Conservation (phyloP, 352 stramenopile species). For the Phytophthora fragariaefolia region DNA sequence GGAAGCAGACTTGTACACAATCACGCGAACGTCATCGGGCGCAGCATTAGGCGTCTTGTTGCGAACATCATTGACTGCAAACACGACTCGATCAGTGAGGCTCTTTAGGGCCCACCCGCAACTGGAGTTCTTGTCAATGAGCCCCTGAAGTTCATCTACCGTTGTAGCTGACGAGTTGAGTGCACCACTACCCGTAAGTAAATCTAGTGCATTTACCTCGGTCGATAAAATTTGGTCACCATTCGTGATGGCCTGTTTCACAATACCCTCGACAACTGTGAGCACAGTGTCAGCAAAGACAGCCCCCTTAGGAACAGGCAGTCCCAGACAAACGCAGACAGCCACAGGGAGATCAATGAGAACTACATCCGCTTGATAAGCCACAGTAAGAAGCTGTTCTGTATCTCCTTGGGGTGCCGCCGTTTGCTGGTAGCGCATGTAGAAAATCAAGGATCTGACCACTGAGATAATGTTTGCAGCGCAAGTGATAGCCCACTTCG, state of each 20-base stretch:
- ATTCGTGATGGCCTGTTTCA: conserved; percentile 24
- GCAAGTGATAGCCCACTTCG: conserved; percentile 20
- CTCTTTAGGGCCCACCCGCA: conserved; percentile 19
- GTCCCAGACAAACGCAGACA: neutral
- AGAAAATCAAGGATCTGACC: conserved; percentile 19
- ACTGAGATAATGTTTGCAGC: conserved; percentile 12
- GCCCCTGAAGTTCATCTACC: conserved; percentile 18
- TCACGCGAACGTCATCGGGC: conserved; percentile 16
- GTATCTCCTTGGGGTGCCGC: conserved; percentile 20
- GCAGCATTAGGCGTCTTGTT: conserved; percentile 1
- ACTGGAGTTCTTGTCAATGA: conserved; percentile 14
- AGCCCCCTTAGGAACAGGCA: conserved; percentile 13
- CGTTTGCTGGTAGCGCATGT: conserved; percentile 27
- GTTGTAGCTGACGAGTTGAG: conserved; percentile 1
- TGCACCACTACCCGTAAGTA: conserved; percentile 2
- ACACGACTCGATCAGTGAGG: conserved; percentile 15
- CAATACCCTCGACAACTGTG: conserved; percentile 17
- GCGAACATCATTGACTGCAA: conserved; percentile 1
- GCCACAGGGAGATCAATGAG: conserved; percentile 14
- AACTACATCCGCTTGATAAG: conserved; percentile 22
- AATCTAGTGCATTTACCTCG: conserved; percentile 7
- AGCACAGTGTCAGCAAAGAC: conserved; percentile 9
- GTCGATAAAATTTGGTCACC: conserved; percentile 21
- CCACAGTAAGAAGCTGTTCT: conserved; percentile 12
- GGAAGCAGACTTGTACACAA: conserved; percentile 22